phyloP scores from a whole-genome alignment of 2,329 filamentous ascomycete species.

The Phyllosticta capitalensis region DNA sequence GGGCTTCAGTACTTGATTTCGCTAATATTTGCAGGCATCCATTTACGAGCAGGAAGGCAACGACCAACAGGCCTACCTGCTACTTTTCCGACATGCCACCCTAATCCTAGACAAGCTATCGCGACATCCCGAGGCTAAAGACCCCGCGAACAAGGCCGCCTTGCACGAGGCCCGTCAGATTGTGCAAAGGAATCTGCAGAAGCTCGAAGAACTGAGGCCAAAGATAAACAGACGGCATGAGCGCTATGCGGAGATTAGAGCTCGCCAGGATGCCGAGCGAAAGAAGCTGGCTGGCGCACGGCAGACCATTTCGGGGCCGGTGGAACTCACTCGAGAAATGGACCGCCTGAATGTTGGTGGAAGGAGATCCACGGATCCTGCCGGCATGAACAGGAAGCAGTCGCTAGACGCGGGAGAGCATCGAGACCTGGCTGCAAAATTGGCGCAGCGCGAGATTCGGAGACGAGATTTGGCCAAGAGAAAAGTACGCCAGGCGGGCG shows the following conservation, averaged over 20 bases:
- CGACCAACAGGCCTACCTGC: conserved; percentile 77
- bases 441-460: conserved; percentile 27
- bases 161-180: conserved; percentile 50
- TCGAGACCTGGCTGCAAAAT: conserved; percentile 22
- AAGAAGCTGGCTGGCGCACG: conserved; percentile 19
- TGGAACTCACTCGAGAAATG: conserved; percentile 16
- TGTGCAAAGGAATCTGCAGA: conserved; percentile 54
- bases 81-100: conserved; percentile 80
- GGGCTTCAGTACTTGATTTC: background rate
- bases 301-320: conserved; percentile 16
- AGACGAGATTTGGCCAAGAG: conserved; percentile 22
- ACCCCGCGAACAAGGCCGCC: conserved; percentile 47
- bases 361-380: conserved; percentile 13
- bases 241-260: conserved; percentile 46
- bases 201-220: conserved; percentile 71
- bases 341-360: conserved; percentile 12
- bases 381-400: conserved; percentile 19
- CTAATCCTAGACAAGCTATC: conserved; percentile 70
- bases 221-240: conserved; percentile 62
- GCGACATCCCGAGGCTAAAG: conserved; percentile 65
- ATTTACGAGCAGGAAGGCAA: conserved; percentile 83
- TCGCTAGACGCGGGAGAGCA: conserved; percentile 25
- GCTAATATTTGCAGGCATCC: conserved; percentile 49
- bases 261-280: conserved; percentile 31
- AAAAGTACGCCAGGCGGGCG: conserved; percentile 43